Conservation (phyloP, 106 monocot species). For the Allium cepa region DNA sequence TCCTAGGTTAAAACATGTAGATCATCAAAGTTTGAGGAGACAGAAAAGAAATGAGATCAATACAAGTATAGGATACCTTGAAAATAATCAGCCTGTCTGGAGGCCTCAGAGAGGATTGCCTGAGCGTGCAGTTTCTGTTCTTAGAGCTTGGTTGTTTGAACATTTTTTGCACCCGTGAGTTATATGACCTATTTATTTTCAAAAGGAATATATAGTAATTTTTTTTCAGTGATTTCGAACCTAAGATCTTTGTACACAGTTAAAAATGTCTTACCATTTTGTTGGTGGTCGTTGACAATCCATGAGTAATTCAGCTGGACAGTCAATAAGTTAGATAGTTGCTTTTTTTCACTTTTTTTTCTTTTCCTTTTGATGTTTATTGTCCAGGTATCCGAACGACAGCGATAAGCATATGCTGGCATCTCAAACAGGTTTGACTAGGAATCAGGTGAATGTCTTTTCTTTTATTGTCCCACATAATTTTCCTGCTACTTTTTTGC, state of each 20-base stretch:
- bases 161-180: conserved; percentile 79
- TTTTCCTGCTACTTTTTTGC: no score
- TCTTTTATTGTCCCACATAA: background rate
- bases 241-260: no score
- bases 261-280: no score
- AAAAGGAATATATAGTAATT: no score
- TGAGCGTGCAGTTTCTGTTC: conserved; percentile 52
- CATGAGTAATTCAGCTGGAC: no score
- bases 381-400: conserved; percentile 55
- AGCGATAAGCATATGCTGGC: conserved; percentile 62
- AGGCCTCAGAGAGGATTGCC: conserved; percentile 62
- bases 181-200: background rate
- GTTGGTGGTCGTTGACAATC: no score
- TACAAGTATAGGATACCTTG: conserved; percentile 25
- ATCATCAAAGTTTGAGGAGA: conserved; percentile 13
- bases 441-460: conserved; percentile 39
- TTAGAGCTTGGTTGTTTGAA: conserved; percentile 60
- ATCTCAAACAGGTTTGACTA: conserved; percentile 42
- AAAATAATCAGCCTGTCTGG: conserved; percentile 48
- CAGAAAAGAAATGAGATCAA: conserved; percentile 18
- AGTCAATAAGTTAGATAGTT: no score
- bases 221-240: no score
- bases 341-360: no score
- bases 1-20: conserved; percentile 17
- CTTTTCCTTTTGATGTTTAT: background rate